These are phyloP conservation scores for Parascedosporium putredinis DNA, from an alignment of 2,329 filamentous ascomycete genomes.

Conservation along the genomic window DNA sequence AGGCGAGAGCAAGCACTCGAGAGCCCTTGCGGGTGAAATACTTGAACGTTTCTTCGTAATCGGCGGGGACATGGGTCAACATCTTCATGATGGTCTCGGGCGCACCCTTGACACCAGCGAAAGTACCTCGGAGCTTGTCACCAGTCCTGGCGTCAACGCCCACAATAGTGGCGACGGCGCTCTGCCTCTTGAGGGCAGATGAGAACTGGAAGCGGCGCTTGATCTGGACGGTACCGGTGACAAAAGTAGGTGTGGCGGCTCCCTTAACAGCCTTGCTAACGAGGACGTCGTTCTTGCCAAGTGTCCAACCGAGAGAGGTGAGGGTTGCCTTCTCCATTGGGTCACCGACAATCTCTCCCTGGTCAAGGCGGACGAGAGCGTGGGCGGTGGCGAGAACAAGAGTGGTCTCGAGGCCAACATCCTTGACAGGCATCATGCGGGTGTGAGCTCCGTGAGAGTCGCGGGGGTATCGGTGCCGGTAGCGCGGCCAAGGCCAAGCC, in stretches of 20 bases:
- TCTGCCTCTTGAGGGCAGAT: slow-evolving; percentile 90
- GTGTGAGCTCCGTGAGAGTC: slow-evolving; percentile 77
- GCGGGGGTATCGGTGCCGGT: slow-evolving; percentile 51
- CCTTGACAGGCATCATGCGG: slow-evolving; percentile 59
- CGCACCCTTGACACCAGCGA: slow-evolving; percentile 92
- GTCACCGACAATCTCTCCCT: slow-evolving; percentile 93
- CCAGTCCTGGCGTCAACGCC: slow-evolving; percentile 61
- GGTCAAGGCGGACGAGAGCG: slow-evolving; percentile 89
- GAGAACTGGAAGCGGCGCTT: slow-evolving; percentile 98
- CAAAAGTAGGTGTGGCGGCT: slow-evolving; percentile 26
- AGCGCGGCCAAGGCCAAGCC: slow-evolving; percentile 59
- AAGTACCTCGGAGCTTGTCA: slow-evolving; percentile 71
- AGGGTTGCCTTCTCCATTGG: slow-evolving; percentile 98
- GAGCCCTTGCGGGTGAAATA: slow-evolving; percentile 95
- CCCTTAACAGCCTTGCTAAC: slow-evolving; percentile 50
- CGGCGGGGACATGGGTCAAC: slow-evolving; percentile 67
- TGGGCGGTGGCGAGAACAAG: slow-evolving; percentile 91
- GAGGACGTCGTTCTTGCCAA: slow-evolving; percentile 82
- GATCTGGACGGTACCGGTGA: slow-evolving; percentile 75
- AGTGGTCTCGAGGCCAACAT: slow-evolving; percentile 71
- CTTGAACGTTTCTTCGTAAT: slow-evolving; percentile 98
- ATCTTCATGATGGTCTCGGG: slow-evolving; percentile 95
- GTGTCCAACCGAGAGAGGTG: slow-evolving; percentile 76
- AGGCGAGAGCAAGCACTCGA: slow-evolving; percentile 84
- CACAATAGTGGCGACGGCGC: slow-evolving; percentile 77